phyloP scores from a whole-genome alignment of 176 grass and related monocot species.

The Zoysia pacifica region DNA sequence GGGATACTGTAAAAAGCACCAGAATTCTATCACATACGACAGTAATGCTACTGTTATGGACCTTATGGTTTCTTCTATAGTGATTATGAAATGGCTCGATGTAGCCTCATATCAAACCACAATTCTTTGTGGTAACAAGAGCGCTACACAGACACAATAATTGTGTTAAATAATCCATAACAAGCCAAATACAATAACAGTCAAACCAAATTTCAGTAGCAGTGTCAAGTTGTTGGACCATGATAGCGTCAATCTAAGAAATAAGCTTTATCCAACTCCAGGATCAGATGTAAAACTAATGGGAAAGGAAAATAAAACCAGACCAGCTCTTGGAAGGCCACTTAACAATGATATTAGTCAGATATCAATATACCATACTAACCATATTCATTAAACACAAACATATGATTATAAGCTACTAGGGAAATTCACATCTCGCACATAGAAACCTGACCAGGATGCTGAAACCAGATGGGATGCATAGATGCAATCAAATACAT shows the following conservation, averaged over 20 bases:
- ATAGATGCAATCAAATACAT: constrained; percentile 14
- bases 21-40: neutral
- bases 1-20: neutral
- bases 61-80: neutral
- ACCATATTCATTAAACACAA: neutral
- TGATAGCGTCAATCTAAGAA: constrained; percentile 7
- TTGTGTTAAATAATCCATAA: neutral
- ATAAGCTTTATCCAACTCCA: neutral
- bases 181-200: neutral
- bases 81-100: neutral
- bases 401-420: neutral
- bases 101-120: neutral
- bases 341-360: constrained; percentile 2
- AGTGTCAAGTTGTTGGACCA: neutral
- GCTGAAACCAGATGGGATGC: constrained; percentile 19
- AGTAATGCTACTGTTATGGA: neutral
- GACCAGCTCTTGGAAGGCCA: neutral
- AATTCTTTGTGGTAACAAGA: neutral
- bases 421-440: neutral
- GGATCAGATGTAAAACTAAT: neutral
- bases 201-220: neutral
- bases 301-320: neutral
- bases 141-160: neutral
- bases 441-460: neutral
- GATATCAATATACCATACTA: neutral